A percentile compares a stretch with the other conserved stretches of the same genome.
Conservation (phyloP, 768 basidiomycete genomes). For the Infundibulicybe gibba region DNA sequence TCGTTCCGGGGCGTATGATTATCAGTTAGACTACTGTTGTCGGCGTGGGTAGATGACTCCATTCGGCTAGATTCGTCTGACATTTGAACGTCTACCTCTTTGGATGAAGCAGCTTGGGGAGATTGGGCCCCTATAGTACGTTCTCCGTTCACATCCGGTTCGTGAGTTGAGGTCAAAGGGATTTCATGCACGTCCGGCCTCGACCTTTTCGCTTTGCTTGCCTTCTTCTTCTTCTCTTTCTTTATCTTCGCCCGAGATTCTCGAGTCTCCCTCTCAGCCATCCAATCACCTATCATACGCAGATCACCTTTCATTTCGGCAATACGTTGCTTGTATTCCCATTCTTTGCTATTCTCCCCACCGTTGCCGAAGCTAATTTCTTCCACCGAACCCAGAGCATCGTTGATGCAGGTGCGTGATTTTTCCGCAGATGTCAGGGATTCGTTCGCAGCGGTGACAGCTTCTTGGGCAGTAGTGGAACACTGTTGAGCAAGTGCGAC, state of each 20-base stretch:
- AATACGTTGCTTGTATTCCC: conserved; percentile 9
- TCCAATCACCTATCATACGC: conserved; percentile 11
- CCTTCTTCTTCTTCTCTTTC: conserved; percentile 8
- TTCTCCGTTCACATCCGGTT: neutral
- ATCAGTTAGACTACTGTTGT: too few species aligned
- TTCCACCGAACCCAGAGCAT: conserved; percentile 18
- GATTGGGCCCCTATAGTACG: neutral
- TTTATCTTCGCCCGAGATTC: conserved; percentile 12
- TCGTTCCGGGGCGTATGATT: too few species aligned
- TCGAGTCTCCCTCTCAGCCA: conserved; percentile 12
- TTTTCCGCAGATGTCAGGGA: conserved; percentile 18
- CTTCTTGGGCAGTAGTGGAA: conserved; percentile 18
- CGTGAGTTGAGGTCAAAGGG: neutral
- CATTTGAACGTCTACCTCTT: neutral
- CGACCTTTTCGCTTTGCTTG: conserved; percentile 3
- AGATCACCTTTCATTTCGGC: conserved; percentile 12
- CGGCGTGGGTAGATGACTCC: neutral
- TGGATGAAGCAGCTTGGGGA: neutral
- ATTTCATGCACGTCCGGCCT: conserved; percentile 1
- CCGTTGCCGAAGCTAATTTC: conserved; percentile 3
- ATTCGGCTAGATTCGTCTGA: neutral
- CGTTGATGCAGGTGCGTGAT: conserved; percentile 15
- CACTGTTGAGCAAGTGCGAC: conserved; percentile 25
- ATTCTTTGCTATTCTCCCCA: neutral
- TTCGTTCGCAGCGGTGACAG: conserved; percentile 21